Percentiles rank a stretch among this genome's conserved stretches.
Evolutionary conservation across 2,329 filamentous ascomycete genomes (phyloP).

Genomic region (Botrytis fabae): DNA sequence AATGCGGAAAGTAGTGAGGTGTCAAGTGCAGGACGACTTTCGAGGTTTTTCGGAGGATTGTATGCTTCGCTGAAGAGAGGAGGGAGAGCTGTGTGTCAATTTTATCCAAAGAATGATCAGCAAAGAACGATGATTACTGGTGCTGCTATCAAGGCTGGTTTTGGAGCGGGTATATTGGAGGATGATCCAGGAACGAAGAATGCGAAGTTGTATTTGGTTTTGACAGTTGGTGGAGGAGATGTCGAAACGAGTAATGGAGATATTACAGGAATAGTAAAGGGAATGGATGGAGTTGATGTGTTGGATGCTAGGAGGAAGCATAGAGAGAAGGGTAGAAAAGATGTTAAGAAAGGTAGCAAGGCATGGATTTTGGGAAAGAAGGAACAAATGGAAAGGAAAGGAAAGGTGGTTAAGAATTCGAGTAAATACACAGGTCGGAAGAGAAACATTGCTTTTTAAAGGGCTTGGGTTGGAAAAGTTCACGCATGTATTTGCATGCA

Average conservation of each 20-base stretch:
- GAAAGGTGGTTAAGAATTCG: constrained; percentile 87
- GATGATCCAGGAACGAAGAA: constrained; percentile 97
- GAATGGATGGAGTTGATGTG: constrained; percentile 86
- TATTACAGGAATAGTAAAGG: constrained; percentile 86
- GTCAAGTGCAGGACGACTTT: constrained; percentile 72
- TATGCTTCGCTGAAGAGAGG: constrained; percentile 83
- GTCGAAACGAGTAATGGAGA: constrained; percentile 56
- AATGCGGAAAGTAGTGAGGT: constrained; percentile 91
- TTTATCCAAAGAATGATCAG: constrained; percentile 93
- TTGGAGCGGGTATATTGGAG: constrained; percentile 90
- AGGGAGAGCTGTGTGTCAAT: constrained; percentile 90
- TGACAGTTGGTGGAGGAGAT: constrained; percentile 74
- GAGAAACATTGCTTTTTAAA: constrained; percentile 73
- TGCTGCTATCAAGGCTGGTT: constrained; percentile 90
- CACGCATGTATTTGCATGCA: constrained; percentile 29
- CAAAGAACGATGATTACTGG: constrained; percentile 90
- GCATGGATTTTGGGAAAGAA: constrained; percentile 84
- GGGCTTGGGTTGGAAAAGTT: not conserved
- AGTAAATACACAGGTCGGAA: constrained; percentile 95
- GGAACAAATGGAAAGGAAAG: constrained; percentile 91
- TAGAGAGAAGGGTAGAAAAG: constrained; percentile 49
- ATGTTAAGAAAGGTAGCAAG: constrained; percentile 78
- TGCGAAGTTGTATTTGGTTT: constrained; percentile 90
- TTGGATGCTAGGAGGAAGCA: constrained; percentile 64
- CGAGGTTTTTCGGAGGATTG: constrained; percentile 87